phyloP scores from a whole-genome alignment of 805 yeast genomes.

The Pichia manshurica region DNA sequence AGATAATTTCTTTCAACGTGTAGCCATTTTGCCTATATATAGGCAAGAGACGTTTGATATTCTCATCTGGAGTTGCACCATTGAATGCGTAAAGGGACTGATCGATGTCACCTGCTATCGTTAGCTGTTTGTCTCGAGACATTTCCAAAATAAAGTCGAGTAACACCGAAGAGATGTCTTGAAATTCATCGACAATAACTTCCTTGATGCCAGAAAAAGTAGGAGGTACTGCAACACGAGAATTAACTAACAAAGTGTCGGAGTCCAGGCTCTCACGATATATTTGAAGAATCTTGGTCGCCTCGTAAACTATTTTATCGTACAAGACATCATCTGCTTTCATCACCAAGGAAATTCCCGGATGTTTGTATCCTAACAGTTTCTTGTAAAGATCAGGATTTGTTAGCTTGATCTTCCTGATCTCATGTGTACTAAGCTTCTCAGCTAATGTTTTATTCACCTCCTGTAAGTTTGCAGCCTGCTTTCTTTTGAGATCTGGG shows the following conservation, averaged over 20 bases:
- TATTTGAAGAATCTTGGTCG: conserved; percentile 4
- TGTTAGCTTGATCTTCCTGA: background rate
- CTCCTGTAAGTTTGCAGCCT: background rate
- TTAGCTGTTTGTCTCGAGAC: conserved; percentile 42
- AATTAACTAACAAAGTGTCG: no score
- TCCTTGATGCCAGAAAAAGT: conserved; percentile 5
- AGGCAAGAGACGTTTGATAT: conserved; percentile 20
- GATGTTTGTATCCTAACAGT: conserved; percentile 1
- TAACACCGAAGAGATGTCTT: conserved; percentile 55
- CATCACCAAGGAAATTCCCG: background rate
- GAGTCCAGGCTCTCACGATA: background rate
- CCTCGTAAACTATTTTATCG: conserved; percentile 15
- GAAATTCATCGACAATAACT: conserved; percentile 63
- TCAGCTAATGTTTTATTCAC: background rate
- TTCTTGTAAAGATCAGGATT: conserved; percentile 3
- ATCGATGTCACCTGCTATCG: conserved; percentile 65
- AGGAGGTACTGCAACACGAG: background rate
- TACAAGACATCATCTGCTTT: conserved; percentile 3
- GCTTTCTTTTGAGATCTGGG: no score
- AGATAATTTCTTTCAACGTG: conserved; percentile 25
- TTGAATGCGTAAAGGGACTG: conserved; percentile 67
- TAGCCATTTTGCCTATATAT: conserved; percentile 15
- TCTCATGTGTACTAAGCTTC: background rate
- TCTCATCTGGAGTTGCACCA: conserved; percentile 37
- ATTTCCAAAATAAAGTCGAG: conserved; percentile 39